Conservation (phyloP, 352 stramenopile genomes). For the Pythium diclinum region DNA sequence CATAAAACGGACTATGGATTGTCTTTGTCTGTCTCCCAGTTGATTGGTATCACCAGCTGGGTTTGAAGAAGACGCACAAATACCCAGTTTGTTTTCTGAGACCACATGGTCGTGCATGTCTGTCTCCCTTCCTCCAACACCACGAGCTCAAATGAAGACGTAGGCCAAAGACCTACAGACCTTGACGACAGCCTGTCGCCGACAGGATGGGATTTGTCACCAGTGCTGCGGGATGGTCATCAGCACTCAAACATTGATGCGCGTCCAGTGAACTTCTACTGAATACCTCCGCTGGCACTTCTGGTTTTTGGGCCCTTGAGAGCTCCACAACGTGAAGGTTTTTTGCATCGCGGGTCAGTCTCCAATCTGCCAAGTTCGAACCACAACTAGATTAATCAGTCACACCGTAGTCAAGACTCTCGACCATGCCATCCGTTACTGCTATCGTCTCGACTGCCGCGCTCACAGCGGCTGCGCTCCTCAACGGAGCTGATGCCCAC, state of each 20-base stretch:
- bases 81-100: background rate
- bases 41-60: background rate
- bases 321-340: too few relatives aligned
- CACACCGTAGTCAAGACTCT: background rate
- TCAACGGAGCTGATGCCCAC: constrained; percentile 16
- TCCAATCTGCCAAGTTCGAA: background rate
- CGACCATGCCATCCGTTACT: background rate
- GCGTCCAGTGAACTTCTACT: too few relatives aligned
- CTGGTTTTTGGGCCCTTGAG: too few relatives aligned
- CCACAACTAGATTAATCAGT: background rate
- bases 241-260: too few relatives aligned
- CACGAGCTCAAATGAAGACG: too few relatives aligned
- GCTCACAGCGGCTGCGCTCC: background rate
- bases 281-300: too few relatives aligned
- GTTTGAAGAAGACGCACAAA: background rate
- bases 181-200: too few relatives aligned
- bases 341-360: background rate
- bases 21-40: background rate
- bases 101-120: background rate
- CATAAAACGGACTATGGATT: background rate
- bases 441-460: background rate
- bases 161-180: too few relatives aligned
- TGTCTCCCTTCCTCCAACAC: background rate
- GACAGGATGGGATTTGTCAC: too few relatives aligned
- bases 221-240: too few relatives aligned